A percentile compares a stretch with the other conserved stretches of the same genome.
phyloP scores from a whole-genome alignment of 768 basidiomycete genomes.

The Agaricus subrufescens region DNA sequence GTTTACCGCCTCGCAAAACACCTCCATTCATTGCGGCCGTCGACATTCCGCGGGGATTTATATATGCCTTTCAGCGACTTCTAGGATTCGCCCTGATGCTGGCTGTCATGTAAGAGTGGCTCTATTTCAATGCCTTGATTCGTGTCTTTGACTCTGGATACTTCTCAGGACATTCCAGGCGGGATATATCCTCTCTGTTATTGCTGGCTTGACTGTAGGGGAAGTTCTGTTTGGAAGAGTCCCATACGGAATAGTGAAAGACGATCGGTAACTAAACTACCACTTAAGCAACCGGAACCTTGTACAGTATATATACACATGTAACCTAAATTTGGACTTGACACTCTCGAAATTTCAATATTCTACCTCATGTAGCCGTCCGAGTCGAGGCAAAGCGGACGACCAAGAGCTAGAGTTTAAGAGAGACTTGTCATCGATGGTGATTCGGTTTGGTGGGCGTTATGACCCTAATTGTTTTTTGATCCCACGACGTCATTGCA shows the following conservation, averaged over 20 bases:
- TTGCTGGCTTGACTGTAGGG: constrained; percentile 68
- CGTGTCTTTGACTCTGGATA: not conserved
- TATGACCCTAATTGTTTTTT: no score
- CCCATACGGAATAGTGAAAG: constrained; percentile 11
- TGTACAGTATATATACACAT: not conserved
- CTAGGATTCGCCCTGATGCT: constrained; percentile 76
- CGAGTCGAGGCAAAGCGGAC: no score
- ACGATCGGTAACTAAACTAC: constrained; percentile 14
- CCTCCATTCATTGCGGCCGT: constrained; percentile 64
- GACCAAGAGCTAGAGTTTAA: no score
- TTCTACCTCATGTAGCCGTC: no score
- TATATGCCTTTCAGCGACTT: constrained; percentile 59
- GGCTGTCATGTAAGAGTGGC: constrained; percentile 63
- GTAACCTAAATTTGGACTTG: no score
- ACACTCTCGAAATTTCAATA: no score
- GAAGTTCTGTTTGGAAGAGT: constrained; percentile 69
- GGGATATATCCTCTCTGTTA: constrained; percentile 68
- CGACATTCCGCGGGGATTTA: constrained; percentile 66
- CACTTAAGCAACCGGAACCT: not conserved
- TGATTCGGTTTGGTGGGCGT: no score
- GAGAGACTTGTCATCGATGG: no score
- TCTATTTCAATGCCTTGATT: not conserved
- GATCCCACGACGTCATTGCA: not conserved
- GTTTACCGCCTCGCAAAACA: constrained; percentile 27
- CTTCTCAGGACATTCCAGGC: constrained; percentile 74